Base-by-base conservation (phyloP, 148 eudicot species). In the Camellia granthamiana region DNA sequence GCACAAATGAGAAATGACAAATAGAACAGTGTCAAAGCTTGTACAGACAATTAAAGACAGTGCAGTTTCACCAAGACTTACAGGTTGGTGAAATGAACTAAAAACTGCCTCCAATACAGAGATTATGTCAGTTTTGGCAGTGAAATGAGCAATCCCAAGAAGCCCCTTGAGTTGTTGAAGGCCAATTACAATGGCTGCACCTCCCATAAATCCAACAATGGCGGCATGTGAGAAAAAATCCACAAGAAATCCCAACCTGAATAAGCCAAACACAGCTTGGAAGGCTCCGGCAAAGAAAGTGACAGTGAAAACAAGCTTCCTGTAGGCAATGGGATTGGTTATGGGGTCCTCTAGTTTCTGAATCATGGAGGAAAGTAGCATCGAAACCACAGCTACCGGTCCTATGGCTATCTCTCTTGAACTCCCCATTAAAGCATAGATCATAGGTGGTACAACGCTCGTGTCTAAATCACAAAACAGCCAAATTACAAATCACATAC, bases 351-450 rank as follows among this genome's bases (percentile, higher is more conserved):
- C 66, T 61, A 75, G 79, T 10, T 80, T 68, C 68, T 86, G 88
- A 16, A 88, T 79, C 77, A 88, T 69, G 16, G 87, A 78, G 30
- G 88, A 83, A 18, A 88, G 58, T 21, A 88, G 77, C 41, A 88
- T 81, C 0, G 89, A 88, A 8, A 88, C 89, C 11, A 84, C 91
- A 1, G 91, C 91, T 51, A 89, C 89, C 0, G 91, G 89, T 69
- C 91, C 89, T 18, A 89, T 86, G 7, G 91, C 91, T 60, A 86
- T 83, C 60, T 88, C 89, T 77, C 87, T 81, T 41, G 89, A 88
- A 65, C 91, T 88, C 41, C 91, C 91, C 89, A 88, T 83, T 11
- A 86, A 56, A 42, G 91, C 87, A 69, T 89, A 89, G 47, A 89
- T 77, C 80, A 89, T 64, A 56, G 91, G 89, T 3, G 91, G 89